Percentiles rank a stretch among this genome's conserved stretches.
These are phyloP conservation scores for Quercus ilex DNA, from an alignment of 306 rosid species.

Conservation along the genomic window DNA sequence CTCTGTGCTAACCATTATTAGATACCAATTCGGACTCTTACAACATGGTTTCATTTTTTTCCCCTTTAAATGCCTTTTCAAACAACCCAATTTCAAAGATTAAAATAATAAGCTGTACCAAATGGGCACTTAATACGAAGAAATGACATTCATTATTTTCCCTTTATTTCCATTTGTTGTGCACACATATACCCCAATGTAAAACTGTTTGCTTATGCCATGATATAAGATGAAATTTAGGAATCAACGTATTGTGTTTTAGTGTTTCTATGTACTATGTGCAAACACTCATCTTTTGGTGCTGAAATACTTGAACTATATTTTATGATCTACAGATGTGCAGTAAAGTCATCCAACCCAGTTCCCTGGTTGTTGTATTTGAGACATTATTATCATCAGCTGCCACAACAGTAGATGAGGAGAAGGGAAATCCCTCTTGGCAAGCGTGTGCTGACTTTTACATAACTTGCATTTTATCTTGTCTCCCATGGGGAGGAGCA, in stretches of 20 bases:
- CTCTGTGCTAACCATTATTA: not conserved
- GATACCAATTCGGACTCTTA: not conserved
- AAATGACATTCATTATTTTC: not conserved
- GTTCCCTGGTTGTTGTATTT: conserved; percentile 76
- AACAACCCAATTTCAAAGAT: too few species aligned
- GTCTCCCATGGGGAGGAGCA: conserved; percentile 99
- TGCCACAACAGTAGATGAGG: conserved; percentile 96
- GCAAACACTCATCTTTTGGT: conserved; percentile 9
- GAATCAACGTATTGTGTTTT: not conserved
- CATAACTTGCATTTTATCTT: conserved; percentile 80
- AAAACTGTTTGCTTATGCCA: too few species aligned
- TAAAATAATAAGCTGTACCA: too few species aligned
- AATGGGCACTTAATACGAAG: not conserved
- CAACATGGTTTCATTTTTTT: not conserved
- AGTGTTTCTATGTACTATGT: conserved; percentile 1
- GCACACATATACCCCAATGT: not conserved
- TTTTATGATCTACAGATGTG: conserved; percentile 66
- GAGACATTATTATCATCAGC: conserved; percentile 93
- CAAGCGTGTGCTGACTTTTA: conserved; percentile 97
- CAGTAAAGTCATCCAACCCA: conserved; percentile 85
- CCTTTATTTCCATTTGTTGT: not conserved
- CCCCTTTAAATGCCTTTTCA: not conserved
- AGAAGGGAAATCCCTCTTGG: conserved; percentile 97
- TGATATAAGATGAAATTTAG: too few species aligned
- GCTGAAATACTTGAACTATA: not conserved